Evolutionary conservation across 129 eudicot species (phyloP).

Genomic region (Chrysanthemum lavandulifolium): DNA sequence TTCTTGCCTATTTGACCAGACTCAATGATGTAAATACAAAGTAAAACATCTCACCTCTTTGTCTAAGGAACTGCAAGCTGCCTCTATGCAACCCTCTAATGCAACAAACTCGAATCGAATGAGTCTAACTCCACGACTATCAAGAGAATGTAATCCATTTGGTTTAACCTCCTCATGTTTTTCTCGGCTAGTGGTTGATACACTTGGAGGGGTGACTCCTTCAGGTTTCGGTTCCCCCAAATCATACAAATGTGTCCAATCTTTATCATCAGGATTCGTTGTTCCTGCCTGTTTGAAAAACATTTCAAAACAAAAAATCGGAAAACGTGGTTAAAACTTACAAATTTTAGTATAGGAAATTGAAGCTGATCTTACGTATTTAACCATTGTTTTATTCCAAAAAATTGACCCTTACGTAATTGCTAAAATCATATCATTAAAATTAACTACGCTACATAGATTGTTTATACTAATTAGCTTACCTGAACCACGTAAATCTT

Average conservation of each 20-base stretch:
- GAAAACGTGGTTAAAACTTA: background rate
- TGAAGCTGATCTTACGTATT: no score
- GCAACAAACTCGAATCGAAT: slow-evolving; percentile 84
- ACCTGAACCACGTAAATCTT: no score
- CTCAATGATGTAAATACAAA: no score
- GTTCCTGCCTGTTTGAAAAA: slow-evolving; percentile 50
- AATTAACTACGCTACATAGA: background rate
- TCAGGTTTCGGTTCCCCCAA: slow-evolving; percentile 50
- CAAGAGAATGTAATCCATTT: slow-evolving; percentile 46
- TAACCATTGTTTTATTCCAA: no score
- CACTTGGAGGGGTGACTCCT: slow-evolving; percentile 44
- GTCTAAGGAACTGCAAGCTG: slow-evolving; percentile 84
- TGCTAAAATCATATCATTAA: background rate
- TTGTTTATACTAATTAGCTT: no score
- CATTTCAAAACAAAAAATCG: background rate
- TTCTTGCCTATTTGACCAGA: no score
- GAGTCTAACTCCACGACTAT: slow-evolving; percentile 60
- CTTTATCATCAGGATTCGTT: slow-evolving; percentile 40
- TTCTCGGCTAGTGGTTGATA: slow-evolving; percentile 39
- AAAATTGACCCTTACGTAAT: no score
- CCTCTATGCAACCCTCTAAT: slow-evolving; percentile 86
- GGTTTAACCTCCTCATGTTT: slow-evolving; percentile 39
- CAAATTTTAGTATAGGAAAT: background rate
- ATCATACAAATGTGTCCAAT: slow-evolving; percentile 67
- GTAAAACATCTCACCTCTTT: slow-evolving; percentile 46